Evolutionary conservation across 306 rosid genomes (phyloP).

Genomic region (Abrus precatorius): DNA sequence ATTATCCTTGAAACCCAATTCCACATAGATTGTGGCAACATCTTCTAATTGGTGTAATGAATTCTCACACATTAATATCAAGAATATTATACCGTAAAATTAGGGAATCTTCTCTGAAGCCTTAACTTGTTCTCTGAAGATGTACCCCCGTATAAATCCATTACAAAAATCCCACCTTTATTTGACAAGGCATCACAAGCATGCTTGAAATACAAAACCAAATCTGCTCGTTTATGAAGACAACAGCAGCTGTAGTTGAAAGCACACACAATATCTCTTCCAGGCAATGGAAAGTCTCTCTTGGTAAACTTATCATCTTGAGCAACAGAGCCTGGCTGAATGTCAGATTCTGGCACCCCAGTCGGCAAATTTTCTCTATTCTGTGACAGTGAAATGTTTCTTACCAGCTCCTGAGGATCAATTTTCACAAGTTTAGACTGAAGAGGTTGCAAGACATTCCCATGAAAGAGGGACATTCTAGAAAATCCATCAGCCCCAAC

Average conservation of each 20-base stretch:
- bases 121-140: constrained; percentile 84
- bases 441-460: constrained; percentile 82
- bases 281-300: constrained; percentile 58
- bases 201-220: constrained; percentile 86
- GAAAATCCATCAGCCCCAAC: constrained; percentile 77
- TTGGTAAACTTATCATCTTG: constrained; percentile 47
- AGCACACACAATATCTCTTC: constrained; percentile 88
- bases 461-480: constrained; percentile 86
- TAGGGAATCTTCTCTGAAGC: constrained; percentile 86
- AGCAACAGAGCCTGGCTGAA: constrained; percentile 52
- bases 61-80: constrained; percentile 25
- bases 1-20: constrained; percentile 26
- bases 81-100: constrained; percentile 75
- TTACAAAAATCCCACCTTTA: constrained; percentile 88
- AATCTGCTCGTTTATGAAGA: constrained; percentile 83
- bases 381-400: constrained; percentile 60
- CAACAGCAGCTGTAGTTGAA: constrained; percentile 97
- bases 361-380: constrained; percentile 41
- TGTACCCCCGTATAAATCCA: constrained; percentile 95
- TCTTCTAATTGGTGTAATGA: constrained; percentile 32
- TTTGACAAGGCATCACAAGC: constrained; percentile 68
- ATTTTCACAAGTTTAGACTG: constrained; percentile 70
- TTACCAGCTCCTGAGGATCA: constrained; percentile 60
- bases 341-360: constrained; percentile 51
- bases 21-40: constrained; percentile 33